Evolutionary conservation across 768 basidiomycete genomes (phyloP).

Genomic region (Grammothele lineata): DNA sequence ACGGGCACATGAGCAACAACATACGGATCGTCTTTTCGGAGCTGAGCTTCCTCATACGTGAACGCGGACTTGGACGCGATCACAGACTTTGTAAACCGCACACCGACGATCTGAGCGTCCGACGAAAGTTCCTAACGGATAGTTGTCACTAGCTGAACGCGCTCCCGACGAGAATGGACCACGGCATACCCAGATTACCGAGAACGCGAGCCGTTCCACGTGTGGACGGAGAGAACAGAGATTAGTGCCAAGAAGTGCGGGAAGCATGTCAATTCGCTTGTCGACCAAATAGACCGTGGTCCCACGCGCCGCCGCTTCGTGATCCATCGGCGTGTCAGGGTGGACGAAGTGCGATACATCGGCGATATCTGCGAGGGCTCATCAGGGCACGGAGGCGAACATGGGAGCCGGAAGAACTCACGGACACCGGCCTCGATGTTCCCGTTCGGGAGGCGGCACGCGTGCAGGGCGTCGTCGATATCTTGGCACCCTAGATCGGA

Average conservation of each 20-base stretch:
- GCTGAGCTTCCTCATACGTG: constrained; percentile 95
- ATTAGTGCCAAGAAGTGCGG: constrained; percentile 89
- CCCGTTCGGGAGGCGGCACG: constrained; percentile 80
- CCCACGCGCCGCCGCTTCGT: constrained; percentile 90
- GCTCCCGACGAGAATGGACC: background rate
- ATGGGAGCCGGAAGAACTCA: constrained; percentile 42
- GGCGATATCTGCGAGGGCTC: constrained; percentile 71
- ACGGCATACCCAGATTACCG: constrained; percentile 81
- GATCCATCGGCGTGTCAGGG: constrained; percentile 93
- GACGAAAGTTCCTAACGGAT: constrained; percentile 78
- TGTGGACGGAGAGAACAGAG: constrained; percentile 88
- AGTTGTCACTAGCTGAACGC: background rate
- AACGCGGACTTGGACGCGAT: constrained; percentile 96
- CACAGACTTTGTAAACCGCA: constrained; percentile 92
- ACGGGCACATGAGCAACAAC: constrained; percentile 24
- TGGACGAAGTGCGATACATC: constrained; percentile 97
- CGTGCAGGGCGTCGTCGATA: constrained; percentile 97
- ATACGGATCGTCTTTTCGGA: constrained; percentile 88
- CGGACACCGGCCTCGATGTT: constrained; percentile 98
- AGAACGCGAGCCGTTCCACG: constrained; percentile 94
- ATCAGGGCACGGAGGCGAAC: background rate
- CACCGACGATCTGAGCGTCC: constrained; percentile 84
- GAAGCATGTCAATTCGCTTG: constrained; percentile 98
- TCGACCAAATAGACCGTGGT: constrained; percentile 98
- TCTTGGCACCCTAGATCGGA: constrained; percentile 78